Percentiles rank a stretch among this genome's conserved stretches.
Evolutionary conservation across 192 early-diverging fungal genomes (phyloP).

Genomic region (Allomyces macrogynus): DNA sequence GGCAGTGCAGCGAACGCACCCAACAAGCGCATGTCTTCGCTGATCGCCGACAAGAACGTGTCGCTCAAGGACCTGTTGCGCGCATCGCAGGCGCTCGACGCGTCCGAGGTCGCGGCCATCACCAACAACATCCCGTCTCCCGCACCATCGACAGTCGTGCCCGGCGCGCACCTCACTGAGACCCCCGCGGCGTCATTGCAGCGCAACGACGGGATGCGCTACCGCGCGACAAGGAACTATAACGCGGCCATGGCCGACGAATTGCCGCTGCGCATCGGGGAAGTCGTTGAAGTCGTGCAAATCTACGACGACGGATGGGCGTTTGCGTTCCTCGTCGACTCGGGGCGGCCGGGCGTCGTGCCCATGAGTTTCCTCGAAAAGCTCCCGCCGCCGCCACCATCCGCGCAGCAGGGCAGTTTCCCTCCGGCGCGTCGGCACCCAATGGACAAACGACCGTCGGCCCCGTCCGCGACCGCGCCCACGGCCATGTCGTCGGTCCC

Average conservation of each 20-base stretch:
- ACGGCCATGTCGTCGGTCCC: background rate
- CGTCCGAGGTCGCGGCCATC: background rate
- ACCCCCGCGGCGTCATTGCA: background rate
- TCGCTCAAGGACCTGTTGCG: background rate
- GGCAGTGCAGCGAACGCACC: background rate
- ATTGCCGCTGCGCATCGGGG: background rate
- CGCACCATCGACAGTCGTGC: background rate
- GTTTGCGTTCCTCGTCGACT: background rate
- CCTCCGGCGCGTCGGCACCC: background rate
- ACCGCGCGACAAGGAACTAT: background rate
- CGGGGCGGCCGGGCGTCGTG: background rate
- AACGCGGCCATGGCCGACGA: background rate
- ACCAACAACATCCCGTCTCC: too few relatives aligned
- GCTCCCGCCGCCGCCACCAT: background rate
- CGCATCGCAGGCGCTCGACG: background rate
- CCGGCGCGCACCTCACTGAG: background rate
- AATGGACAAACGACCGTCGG: background rate
- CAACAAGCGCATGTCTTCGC: background rate
- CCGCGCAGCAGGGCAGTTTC: background rate
- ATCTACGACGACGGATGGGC: background rate
- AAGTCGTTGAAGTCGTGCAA: background rate
- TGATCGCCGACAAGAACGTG: background rate
- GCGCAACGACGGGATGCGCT: background rate
- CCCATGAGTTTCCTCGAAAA: background rate
- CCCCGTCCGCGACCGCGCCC: background rate